Base-by-base conservation (phyloP, 2,329 filamentous ascomycete species). In the Gnomoniopsis sp. region DNA sequence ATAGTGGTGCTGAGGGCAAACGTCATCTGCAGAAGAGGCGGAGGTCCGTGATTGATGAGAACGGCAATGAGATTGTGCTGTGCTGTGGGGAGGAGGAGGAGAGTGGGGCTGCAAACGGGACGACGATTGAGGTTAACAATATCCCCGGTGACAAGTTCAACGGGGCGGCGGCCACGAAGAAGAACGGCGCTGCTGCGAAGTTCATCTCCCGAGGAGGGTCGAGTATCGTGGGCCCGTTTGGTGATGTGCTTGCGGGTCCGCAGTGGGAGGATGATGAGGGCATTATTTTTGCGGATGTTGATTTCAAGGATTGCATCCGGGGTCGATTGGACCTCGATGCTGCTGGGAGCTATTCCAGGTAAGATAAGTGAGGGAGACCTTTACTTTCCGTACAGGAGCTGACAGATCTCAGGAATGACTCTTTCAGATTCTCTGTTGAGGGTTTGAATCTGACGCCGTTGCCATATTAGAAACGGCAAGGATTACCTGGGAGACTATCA, bases 261-360 rank as follows among this genome's bases (percentile, higher is more conserved):
- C 77, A 95, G 59, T 96, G 92, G 92, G 90, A 96, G 60, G 87
- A 93, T 61, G 74, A 88, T 57, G 79, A 84, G 3, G 83, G 85
- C 0, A 71, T 96, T 33, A 74, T 92, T 53, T 83, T 83, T 36
- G 80, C 84, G 0, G 90, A 95, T 63, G 87, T 93, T 3, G 91
- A 97, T 68, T 88, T 97, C 67, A 89, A 96, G 50, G 91, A 96
- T 65, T 96, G 93, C 66, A 84, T 92, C 64, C 80, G 90, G 11
- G 93, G 92, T 0, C 78, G 91, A 54, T 71, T 96, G 64, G 92
- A 96, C 71, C 71, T 96, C 49, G 93, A 96, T 75, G 86, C 90
- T 41, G 91, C 86, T 2, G 93, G 93, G 0, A 92, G 88, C 69
- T 96, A 96, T 72, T 93, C 91, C 2, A 82, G 91, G 70, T 89